Base-by-base conservation (phyloP, 106 monocot genomes). In the Agapanthus africanus region DNA sequence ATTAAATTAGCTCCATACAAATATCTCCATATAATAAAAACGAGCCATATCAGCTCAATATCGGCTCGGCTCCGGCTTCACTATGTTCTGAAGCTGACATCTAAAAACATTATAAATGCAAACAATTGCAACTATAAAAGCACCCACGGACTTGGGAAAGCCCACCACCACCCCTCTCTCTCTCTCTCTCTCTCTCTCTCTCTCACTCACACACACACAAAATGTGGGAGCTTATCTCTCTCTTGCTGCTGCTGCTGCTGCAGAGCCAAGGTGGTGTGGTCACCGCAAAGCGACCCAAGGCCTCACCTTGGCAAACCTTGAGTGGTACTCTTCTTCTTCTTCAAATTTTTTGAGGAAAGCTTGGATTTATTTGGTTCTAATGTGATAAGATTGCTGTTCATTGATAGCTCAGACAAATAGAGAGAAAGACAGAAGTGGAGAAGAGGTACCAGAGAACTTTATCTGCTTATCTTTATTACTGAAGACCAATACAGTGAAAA, bases 241-340 rank as follows among this genome's bases (percentile, higher is more conserved):
- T 61, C 34, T 22, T 70, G 36, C 32, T 46, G 60, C 44, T 68
- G 30, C 39, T 70, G n/a, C n/a, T n/a, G 7, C 36, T 77, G 15
- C 25, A 22, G 41, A 8, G 41, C 6, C 21, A 19, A 4, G 49
- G 52, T 31, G 40, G 30, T 71, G 1, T 37, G 40, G 77, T 77
- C 40, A 40, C 70, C 52, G 70, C 77, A 22, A 63, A 71, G 70
- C 25, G 34, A 21, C 4, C 52, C 40, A 52, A 54, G 7, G 32
- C 63, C 31, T 77, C 77, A 16, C 33, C 64, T 4, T 77, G 77
- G 77, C 52, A 65, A 32, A 77, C 77, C 64, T 66, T 71, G 71
- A 71, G 41, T 64, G 77, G 77, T 77, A 71, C 41, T 64, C 23
- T 41, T 37, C 63, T 28, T 28, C 16, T 21, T 65, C 35, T 40